Base-by-base conservation (phyloP, 768 basidiomycete genomes). In the Daedalea quercina region DNA sequence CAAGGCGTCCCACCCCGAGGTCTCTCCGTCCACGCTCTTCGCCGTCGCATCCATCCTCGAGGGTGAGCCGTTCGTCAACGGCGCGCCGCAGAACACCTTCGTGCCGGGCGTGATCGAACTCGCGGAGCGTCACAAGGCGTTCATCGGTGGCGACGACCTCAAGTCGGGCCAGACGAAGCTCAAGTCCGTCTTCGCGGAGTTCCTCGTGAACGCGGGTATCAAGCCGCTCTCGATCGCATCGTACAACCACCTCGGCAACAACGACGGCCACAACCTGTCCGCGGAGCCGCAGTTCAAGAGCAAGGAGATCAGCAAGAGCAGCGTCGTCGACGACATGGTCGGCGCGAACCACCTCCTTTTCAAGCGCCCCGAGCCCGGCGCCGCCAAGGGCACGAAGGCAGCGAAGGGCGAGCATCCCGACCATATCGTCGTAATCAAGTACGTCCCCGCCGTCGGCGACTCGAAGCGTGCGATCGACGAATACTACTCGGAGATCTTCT, bases 401-500 rank as follows among this genome's bases (percentile, higher is more conserved):
- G 70, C 78, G 61, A 93, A 94, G 71, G 94, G 94, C 63, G 95
- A 99, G 72, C 94, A 97, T 70, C 95, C 95, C 25, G 94, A 97
- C 70, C 95, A 99, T 66, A 80, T 94, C 62, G 86, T 97, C 50
- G 93, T 95, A 52, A 95, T 95, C 81, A 95, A 95, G 77, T 95
- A 95, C 60, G 87, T 97, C 2, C 93, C 92, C 20, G 90, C 94
- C 23, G 94, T 95, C 26, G 94, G 95, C 35, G 96, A 98, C 74
- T 91, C 90, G 53, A 98, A 97, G 82, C 81, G 92, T 52, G 96
- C 94, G n/a, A 93, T 98, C 76, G 96, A 98, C 72, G 94, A 97
- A 76, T 98, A 97, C 73, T 93, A 94, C 71, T 94, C 91, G 11
- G 94, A 98, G 78, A 94, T 98, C 64, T 86, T 94, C 75, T 95